Conservation (phyloP, 2,329 filamentous ascomycete species). For the Alternaria solani region DNA sequence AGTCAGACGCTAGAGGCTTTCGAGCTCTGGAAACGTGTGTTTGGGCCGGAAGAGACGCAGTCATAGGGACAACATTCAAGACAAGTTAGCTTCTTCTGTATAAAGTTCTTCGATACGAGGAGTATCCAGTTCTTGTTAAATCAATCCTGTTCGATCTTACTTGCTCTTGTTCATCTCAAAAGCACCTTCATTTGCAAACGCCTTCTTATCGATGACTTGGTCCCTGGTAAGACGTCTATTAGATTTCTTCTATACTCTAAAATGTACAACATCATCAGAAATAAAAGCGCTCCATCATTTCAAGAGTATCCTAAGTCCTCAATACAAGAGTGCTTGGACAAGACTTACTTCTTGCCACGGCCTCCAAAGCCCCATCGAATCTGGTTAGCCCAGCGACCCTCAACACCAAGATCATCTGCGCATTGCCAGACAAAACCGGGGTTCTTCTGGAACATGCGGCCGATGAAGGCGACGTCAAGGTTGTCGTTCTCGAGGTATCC, state of each 20-base stretch:
- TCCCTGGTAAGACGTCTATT: constrained; percentile 20
- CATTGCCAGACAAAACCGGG: constrained; percentile 78
- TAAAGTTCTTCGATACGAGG: background rate
- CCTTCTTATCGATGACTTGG: constrained; percentile 30
- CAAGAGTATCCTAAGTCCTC: background rate
- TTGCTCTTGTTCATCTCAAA: constrained; percentile 30
- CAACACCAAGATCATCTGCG: constrained; percentile 75
- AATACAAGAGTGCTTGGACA: background rate
- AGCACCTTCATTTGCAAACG: constrained; percentile 34
- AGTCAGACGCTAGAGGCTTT: constrained; percentile 41
- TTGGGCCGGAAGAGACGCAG: constrained; percentile 21
- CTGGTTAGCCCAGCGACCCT: constrained; percentile 77
- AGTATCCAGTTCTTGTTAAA: background rate
- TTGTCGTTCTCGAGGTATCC: constrained; percentile 42
- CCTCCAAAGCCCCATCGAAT: constrained; percentile 67
- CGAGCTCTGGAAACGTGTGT: constrained; percentile 38
- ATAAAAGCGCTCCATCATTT: background rate
- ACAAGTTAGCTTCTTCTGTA: background rate
- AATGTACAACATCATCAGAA: background rate
- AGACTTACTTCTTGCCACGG: constrained; percentile 52
- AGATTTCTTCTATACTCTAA: constrained; percentile 4
- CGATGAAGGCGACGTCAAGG: constrained; percentile 76
- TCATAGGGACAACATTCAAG: background rate
- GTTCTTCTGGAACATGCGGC: constrained; percentile 81
- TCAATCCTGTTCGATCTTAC: background rate